phyloP scores from a whole-genome alignment of 768 basidiomycete species.

The Nidula microcarpa region DNA sequence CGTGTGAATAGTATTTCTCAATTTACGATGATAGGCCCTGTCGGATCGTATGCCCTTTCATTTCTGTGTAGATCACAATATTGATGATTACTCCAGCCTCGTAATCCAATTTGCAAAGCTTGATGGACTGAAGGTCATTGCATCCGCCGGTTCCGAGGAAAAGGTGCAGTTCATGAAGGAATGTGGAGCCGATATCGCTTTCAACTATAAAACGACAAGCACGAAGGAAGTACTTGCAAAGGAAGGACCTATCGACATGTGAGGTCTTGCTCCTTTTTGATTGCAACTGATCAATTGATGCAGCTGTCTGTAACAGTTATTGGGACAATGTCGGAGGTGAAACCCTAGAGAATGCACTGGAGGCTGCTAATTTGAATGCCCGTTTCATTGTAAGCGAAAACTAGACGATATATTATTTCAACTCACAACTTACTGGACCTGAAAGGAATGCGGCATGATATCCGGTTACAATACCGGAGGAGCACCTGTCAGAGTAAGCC shows the following conservation, averaged over 20 bases:
- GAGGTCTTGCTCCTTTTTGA: slow-evolving; percentile 5
- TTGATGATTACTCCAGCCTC: slow-evolving; percentile 19
- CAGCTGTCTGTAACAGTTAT: slow-evolving; percentile 22
- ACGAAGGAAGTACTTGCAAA: slow-evolving; percentile 48
- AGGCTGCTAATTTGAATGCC: slow-evolving; percentile 37
- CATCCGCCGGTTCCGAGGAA: slow-evolving; percentile 68
- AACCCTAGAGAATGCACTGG: slow-evolving; percentile 52
- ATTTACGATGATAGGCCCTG: slow-evolving; percentile 27
- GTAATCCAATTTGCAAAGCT: slow-evolving; percentile 50
- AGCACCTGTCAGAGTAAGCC: slow-evolving; percentile 19
- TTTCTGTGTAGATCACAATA: neutral
- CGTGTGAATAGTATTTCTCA: neutral
- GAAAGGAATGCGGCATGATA: slow-evolving; percentile 39
- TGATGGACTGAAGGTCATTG: slow-evolving; percentile 64
- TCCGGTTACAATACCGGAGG: slow-evolving; percentile 29
- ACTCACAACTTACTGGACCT: neutral
- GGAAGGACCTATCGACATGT: slow-evolving; percentile 51
- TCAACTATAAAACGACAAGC: slow-evolving; percentile 68
- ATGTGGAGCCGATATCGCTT: slow-evolving; percentile 65
- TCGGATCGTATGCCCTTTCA: slow-evolving; percentile 50
- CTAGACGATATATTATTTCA: neutral
- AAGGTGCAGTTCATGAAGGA: slow-evolving; percentile 62
- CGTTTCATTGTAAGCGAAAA: slow-evolving; percentile 43
- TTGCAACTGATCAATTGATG: neutral
- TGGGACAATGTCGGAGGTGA: slow-evolving; percentile 64